Conservation (phyloP, 768 basidiomycete genomes). For the Termitomyces sp. region DNA sequence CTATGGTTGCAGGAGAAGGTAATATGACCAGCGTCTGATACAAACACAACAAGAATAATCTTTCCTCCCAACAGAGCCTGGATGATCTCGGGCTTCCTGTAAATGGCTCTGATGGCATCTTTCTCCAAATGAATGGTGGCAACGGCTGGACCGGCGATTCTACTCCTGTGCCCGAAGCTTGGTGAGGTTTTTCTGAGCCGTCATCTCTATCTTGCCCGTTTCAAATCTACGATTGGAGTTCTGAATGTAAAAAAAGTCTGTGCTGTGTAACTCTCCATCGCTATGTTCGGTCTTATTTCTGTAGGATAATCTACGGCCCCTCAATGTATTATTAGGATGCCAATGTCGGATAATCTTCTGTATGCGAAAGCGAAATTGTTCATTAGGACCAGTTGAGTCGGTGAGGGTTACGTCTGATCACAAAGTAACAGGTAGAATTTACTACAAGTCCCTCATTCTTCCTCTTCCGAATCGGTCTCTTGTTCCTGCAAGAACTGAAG, state of each 20-base stretch:
- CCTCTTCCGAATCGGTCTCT: slow-evolving; percentile 71
- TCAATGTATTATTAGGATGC: slow-evolving; percentile 1
- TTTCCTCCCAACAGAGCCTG: slow-evolving; percentile 51
- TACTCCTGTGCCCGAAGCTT: slow-evolving; percentile 75
- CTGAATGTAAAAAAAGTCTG: neutral
- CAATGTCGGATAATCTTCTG: neutral
- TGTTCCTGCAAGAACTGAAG: slow-evolving; percentile 84
- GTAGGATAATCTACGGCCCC: neutral
- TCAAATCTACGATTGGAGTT: neutral
- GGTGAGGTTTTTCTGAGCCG: slow-evolving; percentile 39
- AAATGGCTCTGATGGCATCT: slow-evolving; percentile 89
- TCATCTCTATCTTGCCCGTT: neutral
- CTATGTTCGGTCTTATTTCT: neutral
- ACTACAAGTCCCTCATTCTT: slow-evolving; percentile 22
- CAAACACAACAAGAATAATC: neutral
- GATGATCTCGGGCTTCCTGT: slow-evolving; percentile 88
- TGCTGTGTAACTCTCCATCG: neutral
- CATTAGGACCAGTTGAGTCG: neutral
- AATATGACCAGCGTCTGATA: slow-evolving; percentile 18
- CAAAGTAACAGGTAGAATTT: neutral
- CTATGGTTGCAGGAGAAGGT: slow-evolving; percentile 91
- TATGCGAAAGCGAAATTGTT: neutral
- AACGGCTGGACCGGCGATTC: slow-evolving; percentile 79
- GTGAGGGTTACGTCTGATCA: neutral
- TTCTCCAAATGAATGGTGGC: slow-evolving; percentile 65